phyloP scores from a whole-genome alignment of 1,284 basidiomycete genomes.

The Salmacisia buchloeana region DNA sequence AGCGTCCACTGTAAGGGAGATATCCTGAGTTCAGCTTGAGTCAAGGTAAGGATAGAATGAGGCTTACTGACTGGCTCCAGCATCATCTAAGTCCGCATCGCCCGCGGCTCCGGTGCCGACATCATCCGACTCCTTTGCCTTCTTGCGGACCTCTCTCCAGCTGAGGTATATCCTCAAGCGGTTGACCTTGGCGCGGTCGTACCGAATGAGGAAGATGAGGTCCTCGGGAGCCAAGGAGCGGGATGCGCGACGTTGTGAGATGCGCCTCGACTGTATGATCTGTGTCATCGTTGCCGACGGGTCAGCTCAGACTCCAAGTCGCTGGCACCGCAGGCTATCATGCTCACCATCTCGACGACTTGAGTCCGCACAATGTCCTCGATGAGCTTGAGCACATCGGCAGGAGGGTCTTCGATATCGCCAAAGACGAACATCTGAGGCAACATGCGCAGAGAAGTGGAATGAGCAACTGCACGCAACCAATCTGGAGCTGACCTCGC shows the following conservation, averaged over 20 bases:
- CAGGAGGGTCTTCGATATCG: constrained; percentile 81
- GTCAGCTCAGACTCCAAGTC: background rate
- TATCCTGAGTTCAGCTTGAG: constrained; percentile 25
- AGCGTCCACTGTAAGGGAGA: constrained; percentile 47
- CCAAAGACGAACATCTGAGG: constrained; percentile 93
- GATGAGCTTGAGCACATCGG: constrained; percentile 81
- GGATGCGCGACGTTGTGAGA: constrained; percentile 74
- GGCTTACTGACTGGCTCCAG: constrained; percentile 4
- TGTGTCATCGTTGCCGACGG: constrained; percentile 45
- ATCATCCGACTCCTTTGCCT: constrained; percentile 72
- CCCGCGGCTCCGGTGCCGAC: constrained; percentile 73
- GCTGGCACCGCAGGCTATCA: background rate
- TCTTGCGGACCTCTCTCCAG: constrained; percentile 96
- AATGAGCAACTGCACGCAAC: too few relatives aligned
- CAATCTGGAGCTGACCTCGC: too few relatives aligned
- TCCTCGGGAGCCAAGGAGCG: constrained; percentile 86
- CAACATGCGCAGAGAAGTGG: background rate
- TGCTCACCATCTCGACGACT: constrained; percentile 77
- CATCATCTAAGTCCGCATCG: constrained; percentile 60
- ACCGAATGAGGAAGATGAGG: constrained; percentile 89
- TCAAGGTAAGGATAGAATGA: constrained; percentile 11
- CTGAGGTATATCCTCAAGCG: constrained; percentile 86
- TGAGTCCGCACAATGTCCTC: constrained; percentile 94
- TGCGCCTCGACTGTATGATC: constrained; percentile 82
- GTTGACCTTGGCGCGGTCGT: constrained; percentile 91